Conservation (phyloP, 192 early-diverging fungal species). For the Geosiphon pyriformis region DNA sequence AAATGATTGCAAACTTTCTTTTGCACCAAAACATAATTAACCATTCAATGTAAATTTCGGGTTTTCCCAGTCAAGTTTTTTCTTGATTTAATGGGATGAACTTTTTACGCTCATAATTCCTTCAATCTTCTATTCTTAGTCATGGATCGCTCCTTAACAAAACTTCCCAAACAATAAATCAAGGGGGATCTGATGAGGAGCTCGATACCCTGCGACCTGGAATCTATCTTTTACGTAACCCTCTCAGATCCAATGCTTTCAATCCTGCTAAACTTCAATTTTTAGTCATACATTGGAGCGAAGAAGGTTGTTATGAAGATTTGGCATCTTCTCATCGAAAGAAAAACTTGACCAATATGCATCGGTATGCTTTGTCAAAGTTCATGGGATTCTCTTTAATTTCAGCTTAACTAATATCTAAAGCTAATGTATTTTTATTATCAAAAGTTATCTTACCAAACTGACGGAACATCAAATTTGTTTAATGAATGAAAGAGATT, state of each 20-base stretch:
- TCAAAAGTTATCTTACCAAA: slow-evolving; percentile 18
- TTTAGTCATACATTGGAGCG: slow-evolving; percentile 22
- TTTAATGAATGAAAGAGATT: slow-evolving; percentile 1
- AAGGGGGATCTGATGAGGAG: not conserved
- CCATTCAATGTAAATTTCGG: slow-evolving; percentile 7
- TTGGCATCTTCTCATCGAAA: slow-evolving; percentile 14
- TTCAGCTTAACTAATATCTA: not conserved
- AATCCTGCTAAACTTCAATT: not conserved
- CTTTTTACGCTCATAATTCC: not conserved
- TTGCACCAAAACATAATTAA: slow-evolving; percentile 7
- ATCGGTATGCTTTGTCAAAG: slow-evolving; percentile 1
- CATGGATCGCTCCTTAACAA: slow-evolving; percentile 1
- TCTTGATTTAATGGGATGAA: not conserved
- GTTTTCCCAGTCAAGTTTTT: no score
- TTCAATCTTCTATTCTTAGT: not conserved
- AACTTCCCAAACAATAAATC: not conserved
- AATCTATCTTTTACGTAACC: slow-evolving; percentile 6
- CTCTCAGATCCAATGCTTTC: not conserved
- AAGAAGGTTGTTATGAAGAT: slow-evolving; percentile 22
- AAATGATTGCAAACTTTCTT: slow-evolving; percentile 15
- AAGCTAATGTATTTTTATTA: not conserved
- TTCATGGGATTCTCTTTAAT: not conserved
- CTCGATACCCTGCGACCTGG: slow-evolving; percentile 4
- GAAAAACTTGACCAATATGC: slow-evolving; percentile 27
- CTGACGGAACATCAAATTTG: slow-evolving; percentile 19